phyloP scores from a whole-genome alignment of 176 grass and related monocot genomes.

The Oryza rufipogon region DNA sequence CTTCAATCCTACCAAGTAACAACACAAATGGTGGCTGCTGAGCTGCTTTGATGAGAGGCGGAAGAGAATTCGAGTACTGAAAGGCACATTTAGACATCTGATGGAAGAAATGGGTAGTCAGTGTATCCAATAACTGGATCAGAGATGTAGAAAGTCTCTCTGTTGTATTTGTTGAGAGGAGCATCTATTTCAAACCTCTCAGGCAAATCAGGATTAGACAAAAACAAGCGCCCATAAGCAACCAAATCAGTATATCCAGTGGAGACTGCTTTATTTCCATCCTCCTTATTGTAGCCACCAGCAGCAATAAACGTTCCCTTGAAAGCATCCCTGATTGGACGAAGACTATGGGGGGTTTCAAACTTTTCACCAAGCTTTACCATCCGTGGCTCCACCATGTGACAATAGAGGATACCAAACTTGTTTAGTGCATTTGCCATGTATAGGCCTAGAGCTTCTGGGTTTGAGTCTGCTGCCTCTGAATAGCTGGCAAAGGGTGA shows the following conservation, averaged over 20 bases:
- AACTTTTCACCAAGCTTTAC: conserved; percentile 42
- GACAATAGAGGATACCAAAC: conserved; percentile 59
- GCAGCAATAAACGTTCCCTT: conserved; percentile 69
- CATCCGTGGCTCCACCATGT: conserved; percentile 72
- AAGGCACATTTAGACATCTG: conserved; percentile 12
- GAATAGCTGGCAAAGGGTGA: conserved; percentile 66
- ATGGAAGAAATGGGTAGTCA: conserved; percentile 66
- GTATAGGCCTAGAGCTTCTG: conserved; percentile 60
- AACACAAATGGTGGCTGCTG: neutral
- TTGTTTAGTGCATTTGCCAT: conserved; percentile 69
- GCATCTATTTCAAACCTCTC: conserved; percentile 65
- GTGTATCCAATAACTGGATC: conserved; percentile 78
- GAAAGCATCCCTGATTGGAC: conserved; percentile 62
- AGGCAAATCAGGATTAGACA: conserved; percentile 81
- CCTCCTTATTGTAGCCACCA: conserved; percentile 55
- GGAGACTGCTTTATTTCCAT: conserved; percentile 59
- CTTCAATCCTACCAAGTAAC: neutral
- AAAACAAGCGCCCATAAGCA: conserved; percentile 71
- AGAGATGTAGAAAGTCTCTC: conserved; percentile 67
- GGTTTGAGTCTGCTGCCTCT: conserved; percentile 60
- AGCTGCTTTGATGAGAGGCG: neutral
- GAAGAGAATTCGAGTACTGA: neutral
- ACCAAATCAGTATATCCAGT: conserved; percentile 67
- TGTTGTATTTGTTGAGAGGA: conserved; percentile 68
- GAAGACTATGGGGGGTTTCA: conserved; percentile 55